Conservation (phyloP, 345 rosid genomes). For the Triadica sebifera region DNA sequence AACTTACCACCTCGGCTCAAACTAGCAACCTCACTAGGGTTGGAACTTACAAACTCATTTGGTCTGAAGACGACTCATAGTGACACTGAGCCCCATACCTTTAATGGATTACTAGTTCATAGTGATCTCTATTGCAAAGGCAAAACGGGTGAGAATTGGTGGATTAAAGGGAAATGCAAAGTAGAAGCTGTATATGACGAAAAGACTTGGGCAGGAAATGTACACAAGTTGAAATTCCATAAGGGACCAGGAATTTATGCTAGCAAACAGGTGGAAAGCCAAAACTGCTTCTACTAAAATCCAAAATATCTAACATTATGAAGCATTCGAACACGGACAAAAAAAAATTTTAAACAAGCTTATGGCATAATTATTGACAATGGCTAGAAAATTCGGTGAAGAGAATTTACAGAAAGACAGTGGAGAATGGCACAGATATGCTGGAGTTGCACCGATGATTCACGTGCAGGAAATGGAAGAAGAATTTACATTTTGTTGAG, state of each 20-base stretch:
- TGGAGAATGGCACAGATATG: slow-evolving; percentile 12
- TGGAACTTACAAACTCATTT: too few species aligned
- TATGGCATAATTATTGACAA: slow-evolving; percentile 39
- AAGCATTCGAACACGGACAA: neutral
- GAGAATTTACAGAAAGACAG: slow-evolving; percentile 40
- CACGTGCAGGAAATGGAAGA: slow-evolving; percentile 7
- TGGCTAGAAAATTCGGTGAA: slow-evolving; percentile 22
- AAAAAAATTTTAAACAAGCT: slow-evolving; percentile 15
- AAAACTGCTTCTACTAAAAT: slow-evolving; percentile 3
- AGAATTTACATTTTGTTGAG: slow-evolving; percentile 36
- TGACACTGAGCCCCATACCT: too few species aligned
- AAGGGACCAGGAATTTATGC: neutral
- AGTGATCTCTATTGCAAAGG: too few species aligned
- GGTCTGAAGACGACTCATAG: too few species aligned
- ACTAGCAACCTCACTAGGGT: too few species aligned
- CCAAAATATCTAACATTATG: neutral
- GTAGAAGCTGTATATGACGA: neutral
- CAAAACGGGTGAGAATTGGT: too few species aligned
- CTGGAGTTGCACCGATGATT: slow-evolving; percentile 14
- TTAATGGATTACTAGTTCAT: too few species aligned
- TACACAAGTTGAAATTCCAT: neutral
- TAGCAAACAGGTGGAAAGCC: slow-evolving; percentile 14
- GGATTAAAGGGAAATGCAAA: slow-evolving; percentile 5
- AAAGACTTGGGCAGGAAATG: slow-evolving; percentile 13
- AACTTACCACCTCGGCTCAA: too few species aligned